phyloP scores from a whole-genome alignment of 2,329 filamentous ascomycete species.

The Aureobasidium mangrovei region DNA sequence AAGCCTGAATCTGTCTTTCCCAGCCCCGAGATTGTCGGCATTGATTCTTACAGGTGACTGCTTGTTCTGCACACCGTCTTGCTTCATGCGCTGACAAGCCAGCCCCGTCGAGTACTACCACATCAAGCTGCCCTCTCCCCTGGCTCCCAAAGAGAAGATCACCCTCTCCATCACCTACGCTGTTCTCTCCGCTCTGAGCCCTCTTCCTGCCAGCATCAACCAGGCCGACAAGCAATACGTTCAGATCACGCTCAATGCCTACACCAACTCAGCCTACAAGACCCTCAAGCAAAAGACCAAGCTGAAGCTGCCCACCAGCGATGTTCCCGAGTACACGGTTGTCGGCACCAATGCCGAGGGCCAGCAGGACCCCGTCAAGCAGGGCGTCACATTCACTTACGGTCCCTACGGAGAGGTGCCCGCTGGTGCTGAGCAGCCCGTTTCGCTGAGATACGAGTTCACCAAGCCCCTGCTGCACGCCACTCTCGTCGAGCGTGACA shows the following conservation, averaged over 20 bases:
- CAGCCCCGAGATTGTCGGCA: conserved; percentile 55
- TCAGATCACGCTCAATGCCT: conserved; percentile 75
- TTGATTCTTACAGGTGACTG: conserved; percentile 44
- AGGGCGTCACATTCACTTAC: conserved; percentile 80
- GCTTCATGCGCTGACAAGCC: conserved; percentile 1
- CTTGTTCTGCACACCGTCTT: not conserved
- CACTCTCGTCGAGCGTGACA: conserved; percentile 71
- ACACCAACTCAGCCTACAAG: conserved; percentile 71
- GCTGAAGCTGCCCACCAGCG: conserved; percentile 71
- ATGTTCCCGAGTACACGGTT: conserved; percentile 78
- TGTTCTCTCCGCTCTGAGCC: conserved; percentile 65
- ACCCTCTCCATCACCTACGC: conserved; percentile 84
- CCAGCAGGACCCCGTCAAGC: conserved; percentile 65
- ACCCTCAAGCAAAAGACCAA: conserved; percentile 96
- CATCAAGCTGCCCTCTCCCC: conserved; percentile 65
- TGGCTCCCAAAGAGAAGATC: conserved; percentile 67
- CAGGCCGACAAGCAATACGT: conserved; percentile 85
- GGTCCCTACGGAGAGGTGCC: conserved; percentile 77
- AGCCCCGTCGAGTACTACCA: conserved; percentile 63
- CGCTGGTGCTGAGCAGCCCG: conserved; percentile 64
- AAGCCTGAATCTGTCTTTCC: conserved; percentile 57
- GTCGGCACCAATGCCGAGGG: conserved; percentile 46
- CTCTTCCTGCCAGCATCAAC: conserved; percentile 72
- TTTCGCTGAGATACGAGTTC: conserved; percentile 85
- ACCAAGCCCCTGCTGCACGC: conserved; percentile 83